Evolutionary conservation across 2,329 filamentous ascomycete species (phyloP).

Genomic region (Zymoseptoria pseudotritici): DNA sequence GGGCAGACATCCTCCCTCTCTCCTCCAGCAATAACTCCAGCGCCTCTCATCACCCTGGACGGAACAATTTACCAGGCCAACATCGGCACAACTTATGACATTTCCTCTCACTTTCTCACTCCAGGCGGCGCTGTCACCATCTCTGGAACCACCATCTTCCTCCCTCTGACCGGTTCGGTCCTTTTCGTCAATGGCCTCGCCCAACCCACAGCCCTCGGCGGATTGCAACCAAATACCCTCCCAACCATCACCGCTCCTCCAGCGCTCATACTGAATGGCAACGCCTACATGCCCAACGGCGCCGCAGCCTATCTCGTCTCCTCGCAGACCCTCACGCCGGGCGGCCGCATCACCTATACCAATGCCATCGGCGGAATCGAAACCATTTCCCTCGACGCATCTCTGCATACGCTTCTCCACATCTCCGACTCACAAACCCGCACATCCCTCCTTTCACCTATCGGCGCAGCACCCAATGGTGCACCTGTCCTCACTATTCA

Average conservation of each 20-base stretch:
- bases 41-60: constrained; percentile 25
- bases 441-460: constrained; percentile 12
- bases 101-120: constrained; percentile 8
- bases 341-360: constrained; percentile 19
- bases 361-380: constrained; percentile 19
- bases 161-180: constrained; percentile 32
- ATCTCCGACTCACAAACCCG: constrained; percentile 20
- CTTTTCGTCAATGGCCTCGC: constrained; percentile 33
- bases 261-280: constrained; percentile 25
- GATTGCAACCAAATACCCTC: constrained; percentile 2
- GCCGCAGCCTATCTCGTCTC: constrained; percentile 24
- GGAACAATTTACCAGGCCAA: constrained; percentile 25
- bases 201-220: constrained; percentile 2
- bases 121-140: constrained; percentile 33
- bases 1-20: constrained; percentile 31
- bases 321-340: constrained; percentile 21
- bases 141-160: constrained; percentile 34
- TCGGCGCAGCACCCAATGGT: constrained; percentile 10
- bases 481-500: constrained; percentile 25
- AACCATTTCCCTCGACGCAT: constrained; percentile 27
- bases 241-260: constrained; percentile 24
- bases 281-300: constrained; percentile 19
- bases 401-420: constrained; percentile 21
- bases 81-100: constrained; percentile 28
- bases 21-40: constrained; percentile 24